These are phyloP conservation scores for Chaetomium sp. DNA, from an alignment of 2,329 filamentous ascomycete species.

Conservation along the genomic window DNA sequence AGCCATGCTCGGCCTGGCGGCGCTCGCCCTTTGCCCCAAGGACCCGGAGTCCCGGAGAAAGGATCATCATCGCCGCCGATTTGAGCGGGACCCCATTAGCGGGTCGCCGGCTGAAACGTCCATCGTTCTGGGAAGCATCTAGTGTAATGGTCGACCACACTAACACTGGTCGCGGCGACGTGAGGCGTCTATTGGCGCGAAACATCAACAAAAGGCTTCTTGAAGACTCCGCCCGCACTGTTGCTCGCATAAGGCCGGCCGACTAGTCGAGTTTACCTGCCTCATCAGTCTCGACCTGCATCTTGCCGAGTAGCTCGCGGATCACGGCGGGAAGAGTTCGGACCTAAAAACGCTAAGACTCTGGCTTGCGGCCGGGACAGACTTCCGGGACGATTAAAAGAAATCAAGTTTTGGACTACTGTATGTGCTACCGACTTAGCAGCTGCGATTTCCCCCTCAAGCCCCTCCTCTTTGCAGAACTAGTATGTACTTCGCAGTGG, in stretches of 20 bases:
- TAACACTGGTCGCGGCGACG: background rate
- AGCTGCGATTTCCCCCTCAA: background rate
- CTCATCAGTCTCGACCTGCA: slow-evolving; percentile 10
- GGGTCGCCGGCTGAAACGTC: slow-evolving; percentile 16
- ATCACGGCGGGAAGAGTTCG: slow-evolving; percentile 2
- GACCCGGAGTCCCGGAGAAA: background rate
- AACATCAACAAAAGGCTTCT: too few species aligned
- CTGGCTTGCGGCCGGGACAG: background rate
- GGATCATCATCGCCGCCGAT: background rate
- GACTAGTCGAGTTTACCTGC: slow-evolving; percentile 3
- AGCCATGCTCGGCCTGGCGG: too few species aligned
- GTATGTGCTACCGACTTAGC: background rate
- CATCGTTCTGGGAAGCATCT: background rate
- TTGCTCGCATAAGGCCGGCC: background rate
- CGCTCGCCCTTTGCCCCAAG: too few species aligned
- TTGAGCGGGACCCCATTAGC: slow-evolving; percentile 9
- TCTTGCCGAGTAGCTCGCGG: background rate
- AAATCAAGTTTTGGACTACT: background rate
- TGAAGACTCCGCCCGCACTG: too few species aligned
- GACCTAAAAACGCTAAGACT: slow-evolving; percentile 7
- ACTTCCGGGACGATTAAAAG: background rate
- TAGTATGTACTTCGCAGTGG: background rate
- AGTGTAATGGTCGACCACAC: background rate
- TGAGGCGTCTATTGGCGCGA: too few species aligned
- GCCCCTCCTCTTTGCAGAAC: too few species aligned